phyloP scores from a whole-genome alignment of 345 rosid species.

The Dipteronia dyeriana region DNA sequence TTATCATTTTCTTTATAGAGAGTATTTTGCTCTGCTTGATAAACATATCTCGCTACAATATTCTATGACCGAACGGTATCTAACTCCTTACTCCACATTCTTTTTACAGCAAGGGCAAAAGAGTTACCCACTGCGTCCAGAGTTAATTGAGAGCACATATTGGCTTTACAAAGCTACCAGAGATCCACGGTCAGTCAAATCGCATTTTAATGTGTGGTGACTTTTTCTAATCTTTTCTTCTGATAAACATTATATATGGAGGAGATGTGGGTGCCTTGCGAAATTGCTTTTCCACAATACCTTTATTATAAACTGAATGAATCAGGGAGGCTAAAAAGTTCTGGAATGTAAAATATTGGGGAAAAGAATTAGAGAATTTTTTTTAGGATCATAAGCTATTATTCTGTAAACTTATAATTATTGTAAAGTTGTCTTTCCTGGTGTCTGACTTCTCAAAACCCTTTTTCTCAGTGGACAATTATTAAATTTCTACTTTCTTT shows the following conservation, averaged over 20 bases:
- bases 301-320: not conserved
- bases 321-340: not conserved
- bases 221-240: not conserved
- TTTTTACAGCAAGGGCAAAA: constrained; percentile 84
- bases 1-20: not conserved
- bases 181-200: constrained; percentile 66
- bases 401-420: not conserved
- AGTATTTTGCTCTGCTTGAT: not conserved
- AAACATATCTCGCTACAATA: not conserved
- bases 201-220: not conserved
- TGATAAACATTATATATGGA: not conserved
- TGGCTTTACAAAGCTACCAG: constrained; percentile 98
- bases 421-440: not conserved
- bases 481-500: not conserved
- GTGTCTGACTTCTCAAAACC: not conserved
- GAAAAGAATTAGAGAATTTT: constrained; percentile 1
- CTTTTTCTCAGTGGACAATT: not conserved
- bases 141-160: constrained; percentile 94
- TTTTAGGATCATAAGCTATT: not conserved
- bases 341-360: constrained; percentile 2
- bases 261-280: not conserved
- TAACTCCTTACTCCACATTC: constrained; percentile 20
- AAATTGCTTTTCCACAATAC: not conserved
- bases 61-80: not conserved
- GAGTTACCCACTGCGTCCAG: constrained; percentile 97